Evolutionary conservation across 2,329 filamentous ascomycete species (phyloP).

Genomic region (Arthrobotrys sinensis): DNA sequence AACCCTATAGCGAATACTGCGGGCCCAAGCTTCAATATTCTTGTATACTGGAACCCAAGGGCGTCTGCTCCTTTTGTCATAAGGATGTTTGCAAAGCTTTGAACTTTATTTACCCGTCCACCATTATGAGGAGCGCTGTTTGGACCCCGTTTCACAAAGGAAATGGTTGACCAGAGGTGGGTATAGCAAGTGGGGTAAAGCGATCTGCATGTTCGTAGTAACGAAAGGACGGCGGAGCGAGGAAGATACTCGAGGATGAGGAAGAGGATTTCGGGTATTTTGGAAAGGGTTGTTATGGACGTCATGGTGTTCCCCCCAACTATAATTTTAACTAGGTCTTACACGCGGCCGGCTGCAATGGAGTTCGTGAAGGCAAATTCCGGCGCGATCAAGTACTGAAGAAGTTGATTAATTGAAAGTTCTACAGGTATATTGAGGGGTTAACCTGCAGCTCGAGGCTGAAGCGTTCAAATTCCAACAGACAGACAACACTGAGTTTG

Average conservation of each 20-base stretch:
- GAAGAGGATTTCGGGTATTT: not conserved
- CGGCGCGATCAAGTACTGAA: no score
- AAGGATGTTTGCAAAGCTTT: not conserved
- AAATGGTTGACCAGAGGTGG: not conserved
- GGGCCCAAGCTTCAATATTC: not conserved
- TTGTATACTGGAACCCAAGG: not conserved
- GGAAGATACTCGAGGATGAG: not conserved
- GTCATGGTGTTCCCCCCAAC: no score
- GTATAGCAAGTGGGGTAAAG: not conserved
- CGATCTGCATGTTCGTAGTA: not conserved
- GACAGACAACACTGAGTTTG: no score
- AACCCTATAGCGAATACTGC: not conserved
- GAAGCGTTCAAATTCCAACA: no score
- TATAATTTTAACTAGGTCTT: no score
- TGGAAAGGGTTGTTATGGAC: not conserved
- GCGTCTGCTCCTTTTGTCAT: not conserved
- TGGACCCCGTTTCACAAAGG: not conserved
- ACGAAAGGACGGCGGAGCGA: not conserved
- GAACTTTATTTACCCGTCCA: not conserved
- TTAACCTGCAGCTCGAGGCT: no score
- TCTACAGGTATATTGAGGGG: no score
- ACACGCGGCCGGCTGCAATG: no score
- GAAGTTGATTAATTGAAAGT: no score
- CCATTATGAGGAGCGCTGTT: no score
- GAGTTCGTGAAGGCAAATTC: no score